These are phyloP conservation scores for Exophiala spinifera DNA, from an alignment of 2,329 filamentous ascomycete species.

Conservation along the genomic window DNA sequence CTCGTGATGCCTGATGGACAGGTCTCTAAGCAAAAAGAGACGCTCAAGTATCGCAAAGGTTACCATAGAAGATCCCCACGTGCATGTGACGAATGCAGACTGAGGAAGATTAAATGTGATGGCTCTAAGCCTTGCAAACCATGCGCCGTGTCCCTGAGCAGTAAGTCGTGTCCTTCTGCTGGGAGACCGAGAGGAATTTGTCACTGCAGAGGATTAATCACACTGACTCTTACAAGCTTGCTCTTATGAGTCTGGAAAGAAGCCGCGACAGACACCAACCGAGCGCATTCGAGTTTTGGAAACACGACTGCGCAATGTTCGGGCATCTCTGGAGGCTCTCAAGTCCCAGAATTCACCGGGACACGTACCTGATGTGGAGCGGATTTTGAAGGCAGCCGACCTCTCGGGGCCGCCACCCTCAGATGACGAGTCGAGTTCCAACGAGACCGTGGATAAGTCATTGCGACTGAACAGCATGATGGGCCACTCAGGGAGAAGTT, in stretches of 20 bases:
- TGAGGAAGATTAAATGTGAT: constrained; percentile 27
- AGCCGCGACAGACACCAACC: constrained; percentile 23
- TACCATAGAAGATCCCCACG: constrained; percentile 21
- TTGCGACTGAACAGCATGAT: constrained; percentile 21
- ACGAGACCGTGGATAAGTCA: constrained; percentile 4
- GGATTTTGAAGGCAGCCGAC: constrained; percentile 14
- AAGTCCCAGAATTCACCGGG: constrained; percentile 9
- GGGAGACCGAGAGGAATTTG: not conserved
- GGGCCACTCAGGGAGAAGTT: constrained; percentile 8
- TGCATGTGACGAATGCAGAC: constrained; percentile 26
- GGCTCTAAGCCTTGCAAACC: constrained; percentile 20
- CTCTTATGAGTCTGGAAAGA: constrained; percentile 19
- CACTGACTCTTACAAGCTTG: constrained; percentile 14
- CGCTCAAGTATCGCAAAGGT: constrained; percentile 11
- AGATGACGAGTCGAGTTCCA: constrained; percentile 8
- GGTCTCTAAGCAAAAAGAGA: not conserved
- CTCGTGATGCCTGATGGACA: not conserved
- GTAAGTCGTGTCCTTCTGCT: constrained; percentile 7
- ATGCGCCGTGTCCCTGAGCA: constrained; percentile 17
- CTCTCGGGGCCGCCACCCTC: constrained; percentile 11
- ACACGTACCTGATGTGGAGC: constrained; percentile 12
- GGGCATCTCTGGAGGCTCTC: constrained; percentile 14
- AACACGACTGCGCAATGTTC: constrained; percentile 15
- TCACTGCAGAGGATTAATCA: too few relatives aligned
- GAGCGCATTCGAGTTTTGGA: constrained; percentile 26